Evolutionary conservation across 2,329 filamentous ascomycete genomes (phyloP).

Genomic region (Talaromyces sp.): DNA sequence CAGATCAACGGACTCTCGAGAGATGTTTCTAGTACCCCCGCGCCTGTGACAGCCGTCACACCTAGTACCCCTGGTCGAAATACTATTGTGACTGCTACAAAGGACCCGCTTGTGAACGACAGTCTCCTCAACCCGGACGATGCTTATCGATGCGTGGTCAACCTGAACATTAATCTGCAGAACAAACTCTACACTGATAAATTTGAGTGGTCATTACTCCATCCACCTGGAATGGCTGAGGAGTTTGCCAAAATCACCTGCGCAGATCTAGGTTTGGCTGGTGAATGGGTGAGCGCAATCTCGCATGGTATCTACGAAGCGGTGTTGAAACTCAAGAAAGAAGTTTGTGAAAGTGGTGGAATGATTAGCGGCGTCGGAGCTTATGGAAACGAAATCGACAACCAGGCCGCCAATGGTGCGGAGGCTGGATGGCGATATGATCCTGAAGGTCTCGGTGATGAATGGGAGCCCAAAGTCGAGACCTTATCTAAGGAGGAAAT

Average conservation of each 20-base stretch:
- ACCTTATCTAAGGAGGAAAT: constrained; percentile 90
- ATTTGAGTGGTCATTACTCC: constrained; percentile 94
- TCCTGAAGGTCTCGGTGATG: constrained; percentile 78
- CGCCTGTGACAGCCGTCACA: constrained; percentile 51
- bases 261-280: constrained; percentile 80
- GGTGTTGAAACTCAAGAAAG: constrained; percentile 87
- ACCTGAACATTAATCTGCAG: constrained; percentile 83
- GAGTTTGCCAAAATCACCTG: constrained; percentile 90
- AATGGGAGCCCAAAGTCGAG: constrained; percentile 82
- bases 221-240: constrained; percentile 87
- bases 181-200: constrained; percentile 94
- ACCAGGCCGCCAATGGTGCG: constrained; percentile 77
- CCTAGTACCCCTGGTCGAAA: constrained; percentile 50
- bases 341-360: constrained; percentile 88
- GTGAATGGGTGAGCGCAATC: constrained; percentile 92
- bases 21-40: constrained; percentile 54
- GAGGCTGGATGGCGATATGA: constrained; percentile 96
- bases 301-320: constrained; percentile 97
- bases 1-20: constrained; percentile 44
- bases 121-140: constrained; percentile 86
- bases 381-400: constrained; percentile 71
- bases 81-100: constrained; percentile 30
- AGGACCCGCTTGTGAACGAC: constrained; percentile 53
- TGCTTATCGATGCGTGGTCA: constrained; percentile 89
- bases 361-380: constrained; percentile 71